Percentiles rank a stretch among this genome's conserved stretches.
phyloP scores from a whole-genome alignment of 805 yeast species.

The Wickerhamiella parazyma region DNA sequence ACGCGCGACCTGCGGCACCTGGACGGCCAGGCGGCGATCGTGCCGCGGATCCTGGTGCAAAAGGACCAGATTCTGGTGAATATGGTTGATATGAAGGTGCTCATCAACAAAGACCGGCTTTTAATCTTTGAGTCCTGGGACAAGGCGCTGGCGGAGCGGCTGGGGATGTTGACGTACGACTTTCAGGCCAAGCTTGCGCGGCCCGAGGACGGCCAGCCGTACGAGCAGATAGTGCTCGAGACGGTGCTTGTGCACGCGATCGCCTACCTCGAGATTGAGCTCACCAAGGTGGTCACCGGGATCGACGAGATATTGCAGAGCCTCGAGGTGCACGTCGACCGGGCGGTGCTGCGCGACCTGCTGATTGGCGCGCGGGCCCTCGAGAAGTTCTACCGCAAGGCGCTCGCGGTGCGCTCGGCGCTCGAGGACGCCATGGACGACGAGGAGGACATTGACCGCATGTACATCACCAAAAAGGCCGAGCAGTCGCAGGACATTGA shows the following conservation, averaged over 20 bases:
- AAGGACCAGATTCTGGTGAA: constrained; percentile 45
- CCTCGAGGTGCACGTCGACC: constrained; percentile 65
- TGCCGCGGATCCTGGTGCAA: constrained; percentile 51
- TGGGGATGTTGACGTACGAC: constrained; percentile 75
- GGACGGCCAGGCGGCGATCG: constrained; percentile 46
- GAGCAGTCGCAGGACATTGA: constrained; percentile 50
- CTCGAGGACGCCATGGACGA: constrained; percentile 73
- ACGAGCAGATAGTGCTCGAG: constrained; percentile 75
- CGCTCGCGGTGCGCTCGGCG: constrained; percentile 62
- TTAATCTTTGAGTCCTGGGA: constrained; percentile 46
- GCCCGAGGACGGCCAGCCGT: constrained; percentile 33
- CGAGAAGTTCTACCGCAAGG: constrained; percentile 60
- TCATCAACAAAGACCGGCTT: constrained; percentile 43
- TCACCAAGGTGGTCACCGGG: constrained; percentile 40
- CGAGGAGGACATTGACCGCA: constrained; percentile 69
- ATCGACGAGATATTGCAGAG: constrained; percentile 56
- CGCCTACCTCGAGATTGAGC: constrained; percentile 64
- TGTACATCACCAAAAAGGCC: constrained; percentile 44
- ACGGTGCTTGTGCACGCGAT: constrained; percentile 69
- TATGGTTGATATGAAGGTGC: constrained; percentile 49
- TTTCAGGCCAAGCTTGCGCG: constrained; percentile 48
- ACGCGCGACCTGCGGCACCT: constrained; percentile 82
- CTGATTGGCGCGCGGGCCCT: constrained; percentile 60
- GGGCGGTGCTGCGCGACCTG: constrained; percentile 59
- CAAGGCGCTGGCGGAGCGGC: constrained; percentile 40